Evolutionary conservation across 2,329 filamentous ascomycete genomes (phyloP).

Genomic region (Diaporthe destruens): DNA sequence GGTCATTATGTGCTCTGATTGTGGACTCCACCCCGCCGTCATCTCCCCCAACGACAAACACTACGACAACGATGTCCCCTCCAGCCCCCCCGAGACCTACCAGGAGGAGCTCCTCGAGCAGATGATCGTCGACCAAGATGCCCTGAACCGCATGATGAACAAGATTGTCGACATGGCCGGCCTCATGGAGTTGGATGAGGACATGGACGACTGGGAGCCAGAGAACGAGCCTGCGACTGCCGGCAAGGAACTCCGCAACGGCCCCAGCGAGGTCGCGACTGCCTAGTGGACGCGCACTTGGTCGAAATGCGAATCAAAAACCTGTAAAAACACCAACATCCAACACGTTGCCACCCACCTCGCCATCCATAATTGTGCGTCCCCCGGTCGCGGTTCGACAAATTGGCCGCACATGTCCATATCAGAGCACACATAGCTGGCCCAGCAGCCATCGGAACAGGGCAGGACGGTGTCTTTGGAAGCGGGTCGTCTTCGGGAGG

Average conservation of each 20-base stretch:
- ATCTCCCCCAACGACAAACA: conserved; percentile 39
- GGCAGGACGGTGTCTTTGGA: conserved; percentile 9
- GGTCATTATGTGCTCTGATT: conserved; percentile 58
- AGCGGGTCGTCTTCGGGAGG: conserved; percentile 40
- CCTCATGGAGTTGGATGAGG: conserved; percentile 40
- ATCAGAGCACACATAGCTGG: conserved; percentile 38
- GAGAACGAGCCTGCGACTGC: conserved; percentile 29
- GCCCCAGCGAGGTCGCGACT: conserved; percentile 13
- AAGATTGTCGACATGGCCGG: conserved; percentile 37
- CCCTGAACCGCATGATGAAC: conserved; percentile 47
- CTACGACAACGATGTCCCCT: conserved; percentile 35
- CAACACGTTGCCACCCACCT: background rate
- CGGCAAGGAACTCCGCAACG: background rate
- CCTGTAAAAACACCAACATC: background rate
- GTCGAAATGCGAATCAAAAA: background rate
- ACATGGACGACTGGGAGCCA: conserved; percentile 41
- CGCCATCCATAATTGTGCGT: background rate
- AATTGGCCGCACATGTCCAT: background rate
- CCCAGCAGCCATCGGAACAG: conserved; percentile 28
- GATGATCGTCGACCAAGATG: conserved; percentile 42
- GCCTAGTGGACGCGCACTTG: conserved; percentile 1
- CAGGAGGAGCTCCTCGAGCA: conserved; percentile 36
- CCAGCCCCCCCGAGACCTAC: conserved; percentile 37
- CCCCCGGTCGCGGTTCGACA: background rate
- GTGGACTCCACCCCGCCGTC: conserved; percentile 47